phyloP scores from a whole-genome alignment of 768 basidiomycete species.

The Rhodotorula diobovata region DNA sequence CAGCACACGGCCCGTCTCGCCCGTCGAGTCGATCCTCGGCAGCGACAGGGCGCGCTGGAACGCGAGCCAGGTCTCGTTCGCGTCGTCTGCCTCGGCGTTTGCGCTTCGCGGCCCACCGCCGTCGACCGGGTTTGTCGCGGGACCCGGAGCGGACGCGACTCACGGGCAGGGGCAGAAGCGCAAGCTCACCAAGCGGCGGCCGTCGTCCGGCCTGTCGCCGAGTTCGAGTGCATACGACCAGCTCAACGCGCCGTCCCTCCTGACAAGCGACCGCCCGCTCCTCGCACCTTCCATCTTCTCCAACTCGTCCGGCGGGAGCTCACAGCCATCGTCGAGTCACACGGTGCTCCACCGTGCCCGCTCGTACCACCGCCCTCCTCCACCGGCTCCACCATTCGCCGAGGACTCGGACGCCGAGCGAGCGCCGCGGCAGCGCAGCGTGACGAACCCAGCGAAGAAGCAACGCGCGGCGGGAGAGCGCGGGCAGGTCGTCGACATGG shows the following conservation, averaged over 20 bases:
- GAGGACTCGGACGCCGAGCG: constrained; percentile 21
- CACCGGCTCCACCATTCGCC: constrained; percentile 17
- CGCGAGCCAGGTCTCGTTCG: constrained; percentile 27
- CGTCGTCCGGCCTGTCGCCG: neutral
- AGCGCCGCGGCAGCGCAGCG: constrained; percentile 2
- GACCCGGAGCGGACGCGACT: neutral
- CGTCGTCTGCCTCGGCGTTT: constrained; percentile 14
- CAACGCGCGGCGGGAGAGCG: neutral
- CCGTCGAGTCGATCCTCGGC: constrained; percentile 31
- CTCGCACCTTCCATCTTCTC: neutral
- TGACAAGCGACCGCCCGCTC: neutral
- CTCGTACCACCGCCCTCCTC: neutral
- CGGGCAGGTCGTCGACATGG: constrained; percentile 24
- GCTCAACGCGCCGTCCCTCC: neutral
- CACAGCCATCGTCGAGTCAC: neutral
- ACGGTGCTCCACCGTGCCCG: neutral
- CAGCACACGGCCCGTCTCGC: constrained; percentile 6
- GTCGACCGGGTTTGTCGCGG: neutral
- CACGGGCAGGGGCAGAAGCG: neutral
- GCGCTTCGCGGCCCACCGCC: neutral
- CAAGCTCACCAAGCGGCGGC: constrained; percentile 10
- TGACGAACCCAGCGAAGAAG: neutral
- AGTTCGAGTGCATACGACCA: neutral
- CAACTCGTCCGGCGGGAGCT: neutral
- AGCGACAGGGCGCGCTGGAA: constrained; percentile 15